phyloP scores from a whole-genome alignment of 73 alveolate species.

The Paramecium biaurelia region DNA sequence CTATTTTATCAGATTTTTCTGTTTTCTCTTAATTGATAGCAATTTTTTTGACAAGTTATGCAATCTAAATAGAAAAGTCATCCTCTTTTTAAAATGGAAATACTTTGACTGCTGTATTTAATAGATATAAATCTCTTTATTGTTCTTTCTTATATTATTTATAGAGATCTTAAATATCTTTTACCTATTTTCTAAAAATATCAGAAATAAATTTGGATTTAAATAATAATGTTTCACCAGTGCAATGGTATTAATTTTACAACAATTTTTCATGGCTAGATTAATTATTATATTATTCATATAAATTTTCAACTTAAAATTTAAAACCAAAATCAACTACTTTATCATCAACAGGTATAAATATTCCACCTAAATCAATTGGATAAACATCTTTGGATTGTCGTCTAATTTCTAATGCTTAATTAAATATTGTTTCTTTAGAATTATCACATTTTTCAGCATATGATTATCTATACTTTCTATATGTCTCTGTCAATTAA shows the following conservation, averaged over 20 bases:
- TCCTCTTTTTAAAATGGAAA: background rate
- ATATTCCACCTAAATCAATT: constrained; percentile 48
- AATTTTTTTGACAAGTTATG: background rate
- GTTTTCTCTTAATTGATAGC: background rate
- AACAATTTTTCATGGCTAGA: background rate
- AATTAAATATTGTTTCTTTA: background rate
- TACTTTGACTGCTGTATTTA: background rate
- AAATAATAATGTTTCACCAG: constrained; percentile 10
- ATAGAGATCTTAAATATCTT: constrained; percentile 4
- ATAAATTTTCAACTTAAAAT: constrained; percentile 37
- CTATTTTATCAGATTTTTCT: background rate
- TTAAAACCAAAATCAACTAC: background rate
- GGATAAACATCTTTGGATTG: background rate
- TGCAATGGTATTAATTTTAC: constrained; percentile 12
- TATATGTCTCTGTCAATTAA: background rate
- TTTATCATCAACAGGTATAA: constrained; percentile 31
- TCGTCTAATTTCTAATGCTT: background rate
- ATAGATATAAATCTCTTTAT: constrained; percentile 3
- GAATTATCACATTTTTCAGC: constrained; percentile 27
- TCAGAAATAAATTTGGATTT: constrained; percentile 25
- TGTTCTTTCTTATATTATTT: background rate
- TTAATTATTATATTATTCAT: constrained; percentile 21
- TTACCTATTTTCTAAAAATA: background rate
- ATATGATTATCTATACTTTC: background rate
- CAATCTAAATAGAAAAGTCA: background rate